Percentiles rank a stretch among this genome's conserved stretches.
Conservation (phyloP, 257 asterid species). For the Solanum peruvianum region DNA sequence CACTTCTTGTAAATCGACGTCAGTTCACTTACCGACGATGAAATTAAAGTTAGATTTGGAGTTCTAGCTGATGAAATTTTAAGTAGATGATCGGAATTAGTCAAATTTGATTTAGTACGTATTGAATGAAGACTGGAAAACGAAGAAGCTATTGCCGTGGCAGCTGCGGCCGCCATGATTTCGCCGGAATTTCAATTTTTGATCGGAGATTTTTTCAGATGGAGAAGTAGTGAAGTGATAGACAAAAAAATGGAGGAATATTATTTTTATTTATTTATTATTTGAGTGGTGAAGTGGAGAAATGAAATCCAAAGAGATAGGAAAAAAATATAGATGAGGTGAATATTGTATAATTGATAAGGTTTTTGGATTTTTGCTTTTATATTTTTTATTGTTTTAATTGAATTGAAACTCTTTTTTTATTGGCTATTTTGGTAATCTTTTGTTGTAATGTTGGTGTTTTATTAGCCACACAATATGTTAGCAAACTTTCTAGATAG, state of each 20-base stretch:
- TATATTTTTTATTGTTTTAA: background rate
- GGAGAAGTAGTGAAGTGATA: background rate
- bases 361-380: constrained; percentile 11
- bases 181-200: background rate
- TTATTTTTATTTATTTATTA: too few species aligned
- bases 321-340: constrained; percentile 21
- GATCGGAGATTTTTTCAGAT: background rate
- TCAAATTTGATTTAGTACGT: constrained; percentile 20
- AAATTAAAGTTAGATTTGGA: background rate
- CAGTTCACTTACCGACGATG: constrained; percentile 5
- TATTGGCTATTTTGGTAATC: background rate
- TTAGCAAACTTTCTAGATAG: background rate
- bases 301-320: constrained; percentile 43
- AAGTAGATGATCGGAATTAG: constrained; percentile 16
- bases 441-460: background rate
- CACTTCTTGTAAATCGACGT: constrained; percentile 16
- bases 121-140: constrained; percentile 33
- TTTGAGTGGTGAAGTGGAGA: constrained; percentile 32
- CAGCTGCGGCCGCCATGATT: constrained; percentile 52
- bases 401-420: background rate
- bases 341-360: constrained; percentile 30
- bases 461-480: constrained; percentile 1
- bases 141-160: constrained; percentile 58
- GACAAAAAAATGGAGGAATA: constrained; percentile 2
- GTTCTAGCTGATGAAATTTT: constrained; percentile 27